Evolutionary conservation across 768 basidiomycete genomes (phyloP), one percentile per base, ranked within the genome.

Genomic region (Russula sp.): DNA sequence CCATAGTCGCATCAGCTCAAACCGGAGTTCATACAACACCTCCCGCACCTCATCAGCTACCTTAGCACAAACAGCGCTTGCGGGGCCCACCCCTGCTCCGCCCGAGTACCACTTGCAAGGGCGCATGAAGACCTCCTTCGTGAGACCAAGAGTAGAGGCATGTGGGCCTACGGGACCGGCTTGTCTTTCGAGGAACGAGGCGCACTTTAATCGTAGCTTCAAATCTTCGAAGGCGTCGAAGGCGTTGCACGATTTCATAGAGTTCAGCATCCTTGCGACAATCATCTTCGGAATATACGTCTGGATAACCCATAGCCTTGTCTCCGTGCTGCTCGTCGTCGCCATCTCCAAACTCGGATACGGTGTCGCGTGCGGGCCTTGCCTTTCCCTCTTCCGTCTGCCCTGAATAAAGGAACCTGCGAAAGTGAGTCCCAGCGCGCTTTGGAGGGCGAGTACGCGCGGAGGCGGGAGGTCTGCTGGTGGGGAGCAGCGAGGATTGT

Each of bases 171-270:
- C 36, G 44, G 38, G 57, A 38, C 61, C 69, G 75, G 66, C 58
- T 79, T 79, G 54, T 86, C 83, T 71, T 90, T 89, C 72, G 82
- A 82, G 87, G 87, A 0, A 89, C 84, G 16, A 92, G 80, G 67
- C 82, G 86, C 10, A 85, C 83, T 44, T 90, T 81, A 58, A 91
- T 80, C 10, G 87, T 79, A 0, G 82, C 78, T 70, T 92, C 90
- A 50, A 89, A 79, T 70, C 88, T 88, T 8, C 78, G 80, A 44
- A 92, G 82, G 3, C 89, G 88, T 1, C 79, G 77, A 16, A 92
- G 80, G 38, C 85, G 85, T 72, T 80, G 72, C 68, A 81, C 81
- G 57, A 90, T 77, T 7, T 83, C 80, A 50, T 87, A 83, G 46
- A 89, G 76, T 38, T 81, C 66, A 2, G 50, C 54, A 28, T n/a